phyloP scores from a whole-genome alignment of 371 early-diverging fungal species.

The Mucor piriformis region DNA sequence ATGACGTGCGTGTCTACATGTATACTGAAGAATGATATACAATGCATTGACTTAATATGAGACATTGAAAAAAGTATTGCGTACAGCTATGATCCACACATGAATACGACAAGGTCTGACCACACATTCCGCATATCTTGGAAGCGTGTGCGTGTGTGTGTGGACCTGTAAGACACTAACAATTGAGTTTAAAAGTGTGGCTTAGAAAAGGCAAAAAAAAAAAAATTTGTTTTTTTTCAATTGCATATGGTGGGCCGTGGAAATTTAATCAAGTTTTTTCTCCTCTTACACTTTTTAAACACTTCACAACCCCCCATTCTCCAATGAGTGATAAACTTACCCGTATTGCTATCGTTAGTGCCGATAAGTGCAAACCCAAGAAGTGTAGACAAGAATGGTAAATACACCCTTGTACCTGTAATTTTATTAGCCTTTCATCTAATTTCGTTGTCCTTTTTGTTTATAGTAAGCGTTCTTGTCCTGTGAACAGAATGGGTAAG shows the following conservation, averaged over 20 bases:
- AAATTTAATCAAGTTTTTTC: background rate
- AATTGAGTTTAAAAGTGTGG: conserved; percentile 4
- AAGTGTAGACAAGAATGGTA: conserved; percentile 99
- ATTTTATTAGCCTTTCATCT: background rate
- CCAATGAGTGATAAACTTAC: conserved; percentile 80
- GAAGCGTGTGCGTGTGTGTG: too few species aligned
- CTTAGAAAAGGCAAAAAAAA: conserved; percentile 2
- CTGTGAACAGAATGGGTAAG: conserved; percentile 83
- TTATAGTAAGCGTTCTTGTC: conserved; percentile 82
- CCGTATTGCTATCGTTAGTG: conserved; percentile 96
- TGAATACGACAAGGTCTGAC: too few species aligned
- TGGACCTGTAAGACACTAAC: background rate
- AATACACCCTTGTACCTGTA: conserved; percentile 21
- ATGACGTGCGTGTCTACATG: too few species aligned
- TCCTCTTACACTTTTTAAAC: conserved; percentile 20
- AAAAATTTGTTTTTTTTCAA: conserved; percentile 9
- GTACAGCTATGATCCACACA: too few species aligned
- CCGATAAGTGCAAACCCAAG: conserved; percentile 99
- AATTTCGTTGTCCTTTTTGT: background rate
- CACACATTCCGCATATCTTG: background rate
- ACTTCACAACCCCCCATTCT: conserved; percentile 17
- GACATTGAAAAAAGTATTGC: too few species aligned
- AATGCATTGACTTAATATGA: too few species aligned
- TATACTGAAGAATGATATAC: too few species aligned
- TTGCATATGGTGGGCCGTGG: too few species aligned